A percentile compares a stretch with the other conserved stretches of the same genome.
phyloP scores from a whole-genome alignment of 495 filamentous ascomycete species.

The Aspergillus coremiiformis region DNA sequence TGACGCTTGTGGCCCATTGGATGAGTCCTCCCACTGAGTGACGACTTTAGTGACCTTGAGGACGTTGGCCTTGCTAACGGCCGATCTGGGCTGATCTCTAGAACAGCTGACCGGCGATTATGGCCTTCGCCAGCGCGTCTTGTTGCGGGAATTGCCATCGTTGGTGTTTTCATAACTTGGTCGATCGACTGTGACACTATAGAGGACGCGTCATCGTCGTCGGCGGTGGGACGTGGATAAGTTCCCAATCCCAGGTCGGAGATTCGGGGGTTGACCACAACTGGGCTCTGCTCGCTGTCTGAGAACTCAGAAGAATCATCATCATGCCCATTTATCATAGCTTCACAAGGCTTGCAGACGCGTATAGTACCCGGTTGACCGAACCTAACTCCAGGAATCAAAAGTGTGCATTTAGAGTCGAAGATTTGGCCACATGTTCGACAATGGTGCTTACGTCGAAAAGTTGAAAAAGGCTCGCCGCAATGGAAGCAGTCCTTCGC shows the following conservation, averaged over 20 bases:
- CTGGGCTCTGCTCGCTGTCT: conserved; percentile 57
- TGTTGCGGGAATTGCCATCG: conserved; percentile 84
- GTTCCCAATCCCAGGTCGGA: conserved; percentile 28
- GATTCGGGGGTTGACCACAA: conserved; percentile 31
- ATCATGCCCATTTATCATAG: conserved; percentile 82
- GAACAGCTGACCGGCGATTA: conserved; percentile 76
- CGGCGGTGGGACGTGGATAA: conserved; percentile 19
- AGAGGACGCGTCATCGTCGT: conserved; percentile 42
- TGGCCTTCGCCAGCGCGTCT: conserved; percentile 72
- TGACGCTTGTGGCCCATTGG: conserved; percentile 74
- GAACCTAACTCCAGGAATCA: conserved; percentile 78
- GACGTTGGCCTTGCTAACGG: conserved; percentile 77
- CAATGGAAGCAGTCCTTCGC: conserved; percentile 96
- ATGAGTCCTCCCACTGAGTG: conserved; percentile 54
- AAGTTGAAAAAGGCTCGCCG: conserved; percentile 81
- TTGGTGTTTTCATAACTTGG: conserved; percentile 43
- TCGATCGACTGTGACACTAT: conserved; percentile 41
- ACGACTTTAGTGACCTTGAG: conserved; percentile 82
- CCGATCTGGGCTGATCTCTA: conserved; percentile 76
- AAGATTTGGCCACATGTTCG: conserved; percentile 92
- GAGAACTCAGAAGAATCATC: conserved; percentile 88
- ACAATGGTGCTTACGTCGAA: conserved; percentile 94
- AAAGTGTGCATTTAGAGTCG: conserved; percentile 89
- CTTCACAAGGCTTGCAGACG: conserved; percentile 92
- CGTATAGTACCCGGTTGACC: conserved; percentile 79